Conservation (phyloP, 2,329 filamentous ascomycete species). For the Cladosporium halotolerans region DNA sequence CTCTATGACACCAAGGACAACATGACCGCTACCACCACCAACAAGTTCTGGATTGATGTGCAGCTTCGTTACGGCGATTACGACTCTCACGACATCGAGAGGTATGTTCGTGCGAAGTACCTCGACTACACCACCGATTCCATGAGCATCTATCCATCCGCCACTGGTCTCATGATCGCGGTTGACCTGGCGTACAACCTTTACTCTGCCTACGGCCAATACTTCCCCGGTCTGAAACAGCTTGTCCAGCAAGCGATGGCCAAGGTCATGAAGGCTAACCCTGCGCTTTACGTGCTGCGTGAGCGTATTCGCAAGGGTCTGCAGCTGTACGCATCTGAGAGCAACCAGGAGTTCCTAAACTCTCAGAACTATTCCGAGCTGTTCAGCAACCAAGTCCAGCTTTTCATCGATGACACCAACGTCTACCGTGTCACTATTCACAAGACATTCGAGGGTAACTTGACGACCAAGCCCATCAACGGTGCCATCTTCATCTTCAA, state of each 20-base stretch:
- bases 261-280: constrained; percentile 99
- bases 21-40: constrained; percentile 88
- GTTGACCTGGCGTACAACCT: constrained; percentile 97
- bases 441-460: constrained; percentile 98
- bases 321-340: constrained; percentile 95
- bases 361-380: constrained; percentile 99
- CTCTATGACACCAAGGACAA: constrained; percentile 94
- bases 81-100: constrained; percentile 96
- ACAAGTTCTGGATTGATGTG: constrained; percentile 99
- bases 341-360: constrained; percentile 98
- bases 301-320: constrained; percentile 98
- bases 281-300: constrained; percentile 87
- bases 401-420: constrained; percentile 99
- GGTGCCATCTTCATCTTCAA: constrained; percentile 99
- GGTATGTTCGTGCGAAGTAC: constrained; percentile 96
- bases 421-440: constrained; percentile 99
- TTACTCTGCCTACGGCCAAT: constrained; percentile 96
- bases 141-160: constrained; percentile 96
- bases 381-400: constrained; percentile 97
- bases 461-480: constrained; percentile 99
- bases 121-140: constrained; percentile 98
- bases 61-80: constrained; percentile 96
- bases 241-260: constrained; percentile 97
- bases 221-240: constrained; percentile 95
- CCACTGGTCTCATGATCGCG: constrained; percentile 94